Base-by-base conservation (phyloP, 164 flowering plant species). In the Dillenia turbinata region DNA sequence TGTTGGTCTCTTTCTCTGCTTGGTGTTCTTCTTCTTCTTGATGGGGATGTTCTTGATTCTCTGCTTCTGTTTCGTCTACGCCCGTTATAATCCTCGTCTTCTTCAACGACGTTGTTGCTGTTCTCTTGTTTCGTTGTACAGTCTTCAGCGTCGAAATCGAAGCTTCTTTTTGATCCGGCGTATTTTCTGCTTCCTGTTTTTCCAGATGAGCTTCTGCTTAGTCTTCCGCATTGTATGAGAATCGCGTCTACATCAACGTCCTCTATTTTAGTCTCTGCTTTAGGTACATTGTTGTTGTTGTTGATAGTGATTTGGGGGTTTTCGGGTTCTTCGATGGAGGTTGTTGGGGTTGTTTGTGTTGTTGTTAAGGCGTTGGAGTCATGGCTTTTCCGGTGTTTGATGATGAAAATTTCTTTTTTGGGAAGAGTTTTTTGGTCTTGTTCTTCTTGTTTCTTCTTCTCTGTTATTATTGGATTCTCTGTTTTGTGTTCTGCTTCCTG, bases 161-260 rank as follows among this genome's bases (percentile, higher is more conserved):
- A 86, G 61, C 97, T 89, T 68, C 97, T 68, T 78, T 94, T 94
- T 1, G 96, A 86, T 1, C 97, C 96, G 2, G 89, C 77, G 70
- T 86, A 86, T 71, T 73, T 89, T 62, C 78, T 73, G 12, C 74
- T 65, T 17, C 63, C 60, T 6, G 68, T 65, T 56, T 81, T 85
- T 1, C 85, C 88, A 17, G 96, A 86, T 2, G 97, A 91, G 79
- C 90, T 88, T 12, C 95, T 70, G 78, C 97, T 92, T 5, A 95
- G 87, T 72, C 97, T 62, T 9, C 99, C 99, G 33, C 97, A 95
- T 68, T 92, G 97, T 0, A 94, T 86, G 50, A 94, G 70, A 64
- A 94, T 94, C 1, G 97, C 91, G 61, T 94, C 98, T 22, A 94
- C 83, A 55, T 19, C 40, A 43, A 6, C 19, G 12, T 19, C 69